Evolutionary conservation across 306 rosid genomes (phyloP).

Genomic region (Vigna hirtella): DNA sequence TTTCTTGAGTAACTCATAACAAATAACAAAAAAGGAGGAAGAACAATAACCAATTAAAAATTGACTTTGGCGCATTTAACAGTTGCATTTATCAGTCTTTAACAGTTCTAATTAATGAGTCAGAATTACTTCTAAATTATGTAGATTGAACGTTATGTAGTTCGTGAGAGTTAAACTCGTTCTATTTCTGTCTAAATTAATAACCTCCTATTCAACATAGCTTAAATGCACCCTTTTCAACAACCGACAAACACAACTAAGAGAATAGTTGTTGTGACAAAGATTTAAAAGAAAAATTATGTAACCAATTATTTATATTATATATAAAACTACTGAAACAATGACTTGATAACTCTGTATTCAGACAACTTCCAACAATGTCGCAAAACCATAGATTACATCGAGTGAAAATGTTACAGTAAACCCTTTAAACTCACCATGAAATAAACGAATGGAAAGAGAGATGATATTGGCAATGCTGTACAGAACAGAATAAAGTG

Average conservation of each 20-base stretch:
- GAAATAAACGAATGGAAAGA: slow-evolving; percentile 59
- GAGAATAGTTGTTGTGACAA: too few relatives aligned
- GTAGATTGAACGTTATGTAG: background rate
- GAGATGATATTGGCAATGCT: slow-evolving; percentile 56
- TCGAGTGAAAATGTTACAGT: background rate
- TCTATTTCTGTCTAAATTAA: too few relatives aligned
- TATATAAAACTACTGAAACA: too few relatives aligned
- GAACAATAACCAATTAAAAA: background rate
- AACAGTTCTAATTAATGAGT: background rate
- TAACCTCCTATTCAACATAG: too few relatives aligned
- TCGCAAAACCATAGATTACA: background rate
- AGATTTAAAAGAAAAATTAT: too few relatives aligned
- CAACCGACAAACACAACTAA: too few relatives aligned
- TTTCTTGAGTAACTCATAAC: background rate
- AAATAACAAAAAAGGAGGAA: slow-evolving; percentile 6
- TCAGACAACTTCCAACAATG: too few relatives aligned
- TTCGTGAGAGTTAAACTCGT: too few relatives aligned
- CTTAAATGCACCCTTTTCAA: too few relatives aligned
- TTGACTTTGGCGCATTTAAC: background rate
- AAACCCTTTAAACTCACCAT: slow-evolving; percentile 43
- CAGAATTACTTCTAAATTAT: background rate
- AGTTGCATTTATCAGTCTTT: too few relatives aligned
- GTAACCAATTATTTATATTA: too few relatives aligned
- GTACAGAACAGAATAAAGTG: slow-evolving; percentile 31
- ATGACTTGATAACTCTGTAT: too few relatives aligned